Evolutionary conservation across 2,329 filamentous ascomycete species (phyloP).

Genomic region (Calonectria pseudoreteaudii): DNA sequence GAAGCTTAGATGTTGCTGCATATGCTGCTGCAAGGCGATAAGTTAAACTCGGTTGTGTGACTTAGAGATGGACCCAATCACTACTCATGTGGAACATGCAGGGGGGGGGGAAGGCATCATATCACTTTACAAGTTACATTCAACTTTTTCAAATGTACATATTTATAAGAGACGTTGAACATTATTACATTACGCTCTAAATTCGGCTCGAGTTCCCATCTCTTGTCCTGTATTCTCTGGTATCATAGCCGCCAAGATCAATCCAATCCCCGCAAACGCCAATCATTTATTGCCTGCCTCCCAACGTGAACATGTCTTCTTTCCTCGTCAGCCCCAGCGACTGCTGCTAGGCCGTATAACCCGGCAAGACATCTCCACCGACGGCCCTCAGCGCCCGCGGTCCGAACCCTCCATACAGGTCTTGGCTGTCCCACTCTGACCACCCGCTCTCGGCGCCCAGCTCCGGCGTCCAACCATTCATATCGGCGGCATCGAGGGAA

Average conservation of each 20-base stretch:
- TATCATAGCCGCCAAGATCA: background rate
- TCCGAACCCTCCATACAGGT: background rate
- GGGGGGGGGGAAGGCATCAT: background rate
- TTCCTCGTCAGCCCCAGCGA: background rate
- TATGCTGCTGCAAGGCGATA: background rate
- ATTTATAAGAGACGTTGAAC: background rate
- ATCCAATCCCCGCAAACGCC: background rate
- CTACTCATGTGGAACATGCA: slow-evolving; percentile 12
- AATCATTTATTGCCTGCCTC: background rate
- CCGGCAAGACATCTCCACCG: slow-evolving; percentile 2
- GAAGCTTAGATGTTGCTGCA: background rate
- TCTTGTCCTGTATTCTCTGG: background rate
- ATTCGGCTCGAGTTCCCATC: background rate
- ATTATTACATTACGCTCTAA: background rate
- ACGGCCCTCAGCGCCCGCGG: background rate
- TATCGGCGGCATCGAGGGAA: background rate
- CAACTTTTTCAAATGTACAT: background rate
- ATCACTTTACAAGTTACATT: background rate
- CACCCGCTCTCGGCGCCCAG: background rate
- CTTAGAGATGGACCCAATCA: background rate
- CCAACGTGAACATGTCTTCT: background rate
- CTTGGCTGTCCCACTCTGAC: background rate
- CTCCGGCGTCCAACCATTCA: slow-evolving; percentile 9
- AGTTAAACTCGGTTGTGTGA: background rate
- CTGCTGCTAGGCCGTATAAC: background rate